Conservation (phyloP, 345 rosid species). For the Arabidopsis arenosa region DNA sequence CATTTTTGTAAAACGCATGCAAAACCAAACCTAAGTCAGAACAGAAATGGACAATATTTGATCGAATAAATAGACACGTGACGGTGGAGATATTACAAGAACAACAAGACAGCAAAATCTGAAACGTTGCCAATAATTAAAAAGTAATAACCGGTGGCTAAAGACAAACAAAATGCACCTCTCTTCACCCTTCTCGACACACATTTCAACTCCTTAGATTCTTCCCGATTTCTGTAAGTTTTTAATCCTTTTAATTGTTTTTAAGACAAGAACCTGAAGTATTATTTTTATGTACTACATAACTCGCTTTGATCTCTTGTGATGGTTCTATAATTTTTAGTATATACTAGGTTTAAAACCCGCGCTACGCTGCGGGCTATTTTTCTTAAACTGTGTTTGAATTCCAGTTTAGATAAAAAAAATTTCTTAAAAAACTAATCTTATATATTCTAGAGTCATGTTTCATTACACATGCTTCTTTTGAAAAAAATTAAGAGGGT, state of each 20-base stretch:
- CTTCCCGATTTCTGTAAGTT: slow-evolving; percentile 20
- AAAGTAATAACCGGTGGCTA: slow-evolving; percentile 11
- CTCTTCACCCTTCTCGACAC: slow-evolving; percentile 18
- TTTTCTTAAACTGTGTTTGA: too few relatives aligned
- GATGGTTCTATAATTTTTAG: background rate
- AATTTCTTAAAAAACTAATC: too few relatives aligned
- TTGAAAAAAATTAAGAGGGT: too few relatives aligned
- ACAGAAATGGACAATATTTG: slow-evolving; percentile 4
- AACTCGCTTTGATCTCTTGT: background rate
- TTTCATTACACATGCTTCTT: too few relatives aligned
- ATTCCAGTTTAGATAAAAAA: too few relatives aligned
- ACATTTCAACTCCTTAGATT: slow-evolving; percentile 23
- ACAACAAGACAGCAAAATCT: slow-evolving; percentile 18
- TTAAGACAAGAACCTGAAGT: slow-evolving; percentile 1
- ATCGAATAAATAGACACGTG: slow-evolving; percentile 7
- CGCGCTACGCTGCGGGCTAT: too few relatives aligned
- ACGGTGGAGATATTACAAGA: background rate
- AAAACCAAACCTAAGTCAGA: slow-evolving; percentile 2
- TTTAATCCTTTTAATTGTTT: background rate
- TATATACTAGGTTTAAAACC: background rate
- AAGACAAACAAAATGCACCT: slow-evolving; percentile 19
- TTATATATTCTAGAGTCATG: too few relatives aligned
- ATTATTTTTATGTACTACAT: background rate
- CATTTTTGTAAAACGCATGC: background rate
- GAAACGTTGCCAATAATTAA: background rate